Percentiles rank a stretch among this genome's conserved stretches.
phyloP scores from a whole-genome alignment of 495 filamentous ascomycete species.

The Aspergillus ostianus region DNA sequence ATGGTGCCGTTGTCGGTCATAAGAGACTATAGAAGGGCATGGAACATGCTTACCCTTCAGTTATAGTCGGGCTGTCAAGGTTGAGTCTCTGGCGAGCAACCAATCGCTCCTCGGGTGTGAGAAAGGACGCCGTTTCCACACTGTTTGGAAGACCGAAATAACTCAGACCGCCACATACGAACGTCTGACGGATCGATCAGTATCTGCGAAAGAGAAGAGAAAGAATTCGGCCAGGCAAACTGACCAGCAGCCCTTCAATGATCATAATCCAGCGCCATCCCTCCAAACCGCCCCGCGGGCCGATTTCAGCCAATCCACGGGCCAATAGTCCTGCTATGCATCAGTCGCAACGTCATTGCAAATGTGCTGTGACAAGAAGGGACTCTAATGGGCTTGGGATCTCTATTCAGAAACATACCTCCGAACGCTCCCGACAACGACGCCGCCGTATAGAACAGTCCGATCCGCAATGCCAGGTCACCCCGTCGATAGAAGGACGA shows the following conservation, averaged over 20 bases:
- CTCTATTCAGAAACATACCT: constrained; percentile 33
- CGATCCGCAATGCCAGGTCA: constrained; percentile 69
- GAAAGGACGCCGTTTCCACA: constrained; percentile 48
- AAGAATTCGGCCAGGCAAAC: constrained; percentile 16
- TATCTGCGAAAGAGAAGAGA: neutral
- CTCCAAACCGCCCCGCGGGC: constrained; percentile 42
- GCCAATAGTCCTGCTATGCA: constrained; percentile 56
- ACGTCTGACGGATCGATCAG: constrained; percentile 35
- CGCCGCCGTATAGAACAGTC: constrained; percentile 72
- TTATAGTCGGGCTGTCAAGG: constrained; percentile 37
- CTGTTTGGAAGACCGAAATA: constrained; percentile 58
- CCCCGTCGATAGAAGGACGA: constrained; percentile 71
- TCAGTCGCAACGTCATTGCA: neutral
- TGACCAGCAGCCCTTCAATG: constrained; percentile 59
- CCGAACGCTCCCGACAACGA: constrained; percentile 70
- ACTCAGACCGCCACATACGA: constrained; percentile 46
- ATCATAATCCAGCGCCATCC: constrained; percentile 67
- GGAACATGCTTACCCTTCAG: constrained; percentile 26
- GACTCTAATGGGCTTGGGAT: neutral
- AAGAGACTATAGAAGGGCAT: neutral
- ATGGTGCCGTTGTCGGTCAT: neutral
- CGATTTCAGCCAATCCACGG: constrained; percentile 66
- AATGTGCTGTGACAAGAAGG: no score
- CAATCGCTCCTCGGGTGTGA: constrained; percentile 50
- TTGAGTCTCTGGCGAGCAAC: constrained; percentile 38